phyloP scores from a whole-genome alignment of 176 grass and related monocot genomes.

The Musa itinerans region DNA sequence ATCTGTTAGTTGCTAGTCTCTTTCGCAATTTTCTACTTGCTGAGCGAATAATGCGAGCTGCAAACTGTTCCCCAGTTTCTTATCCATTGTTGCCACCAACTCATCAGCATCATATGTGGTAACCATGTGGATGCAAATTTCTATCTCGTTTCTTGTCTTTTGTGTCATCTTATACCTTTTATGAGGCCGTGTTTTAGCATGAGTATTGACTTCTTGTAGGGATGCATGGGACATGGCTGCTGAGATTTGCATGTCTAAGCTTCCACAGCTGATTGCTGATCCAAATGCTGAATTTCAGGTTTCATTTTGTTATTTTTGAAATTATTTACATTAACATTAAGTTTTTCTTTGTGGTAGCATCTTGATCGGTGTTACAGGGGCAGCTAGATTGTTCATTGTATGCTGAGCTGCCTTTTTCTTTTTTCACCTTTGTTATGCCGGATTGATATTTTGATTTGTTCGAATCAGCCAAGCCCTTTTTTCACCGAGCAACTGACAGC shows the following conservation, averaged over 20 bases:
- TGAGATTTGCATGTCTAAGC: slow-evolving; percentile 93
- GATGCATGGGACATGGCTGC: slow-evolving; percentile 99
- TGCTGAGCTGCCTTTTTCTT: background rate
- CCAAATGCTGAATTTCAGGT: slow-evolving; percentile 93
- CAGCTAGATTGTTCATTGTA: slow-evolving; percentile 12
- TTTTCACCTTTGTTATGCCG: background rate
- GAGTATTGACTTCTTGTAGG: slow-evolving; percentile 35
- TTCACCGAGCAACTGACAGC: slow-evolving; percentile 94
- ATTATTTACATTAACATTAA: slow-evolving; percentile 6
- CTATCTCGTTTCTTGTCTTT: background rate
- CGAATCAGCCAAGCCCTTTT: slow-evolving; percentile 82
- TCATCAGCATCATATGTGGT: slow-evolving; percentile 99
- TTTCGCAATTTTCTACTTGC: slow-evolving; percentile 98
- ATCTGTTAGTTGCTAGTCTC: slow-evolving; percentile 94
- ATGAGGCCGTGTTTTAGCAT: slow-evolving; percentile 12
- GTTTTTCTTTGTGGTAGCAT: slow-evolving; percentile 14
- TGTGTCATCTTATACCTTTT: slow-evolving; percentile 3
- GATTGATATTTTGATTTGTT: slow-evolving; percentile 23
- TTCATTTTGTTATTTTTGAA: slow-evolving; percentile 1
- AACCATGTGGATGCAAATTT: slow-evolving; percentile 9
- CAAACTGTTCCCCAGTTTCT: slow-evolving; percentile 89
- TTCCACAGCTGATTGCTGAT: slow-evolving; percentile 68
- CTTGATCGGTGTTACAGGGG: background rate
- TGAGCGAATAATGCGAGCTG: slow-evolving; percentile 93
- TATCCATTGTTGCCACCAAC: slow-evolving; percentile 70